phyloP scores from a whole-genome alignment of 2,329 filamentous ascomycete genomes.

The Penicillium oxalicum region DNA sequence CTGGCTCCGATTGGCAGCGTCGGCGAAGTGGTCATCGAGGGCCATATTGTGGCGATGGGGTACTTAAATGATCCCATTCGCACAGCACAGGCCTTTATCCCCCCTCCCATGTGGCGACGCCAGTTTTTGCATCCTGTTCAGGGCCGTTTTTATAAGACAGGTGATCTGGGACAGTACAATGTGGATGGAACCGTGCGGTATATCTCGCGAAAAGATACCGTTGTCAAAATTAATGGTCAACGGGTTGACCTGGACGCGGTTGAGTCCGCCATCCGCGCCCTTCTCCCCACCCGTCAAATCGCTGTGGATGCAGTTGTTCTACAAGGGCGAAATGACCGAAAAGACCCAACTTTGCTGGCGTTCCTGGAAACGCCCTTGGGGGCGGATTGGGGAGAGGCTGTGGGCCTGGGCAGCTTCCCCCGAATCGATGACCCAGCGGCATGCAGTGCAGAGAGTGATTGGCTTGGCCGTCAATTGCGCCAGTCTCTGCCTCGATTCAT shows the following conservation, averaged over 20 bases:
- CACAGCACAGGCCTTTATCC: background rate
- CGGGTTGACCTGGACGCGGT: background rate
- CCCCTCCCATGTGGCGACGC: background rate
- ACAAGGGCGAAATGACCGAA: too few species aligned
- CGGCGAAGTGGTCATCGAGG: background rate
- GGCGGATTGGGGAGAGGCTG: too few species aligned
- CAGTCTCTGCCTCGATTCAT: background rate
- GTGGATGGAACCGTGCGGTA: background rate
- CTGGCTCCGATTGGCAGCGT: background rate
- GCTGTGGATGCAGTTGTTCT: background rate
- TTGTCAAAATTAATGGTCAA: background rate
- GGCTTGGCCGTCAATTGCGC: background rate
- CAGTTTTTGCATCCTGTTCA: background rate
- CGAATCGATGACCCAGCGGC: background rate
- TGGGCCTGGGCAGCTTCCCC: too few species aligned
- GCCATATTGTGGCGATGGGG: background rate
- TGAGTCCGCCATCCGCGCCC: background rate
- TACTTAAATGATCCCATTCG: conserved; percentile 10
- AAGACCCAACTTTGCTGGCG: too few species aligned
- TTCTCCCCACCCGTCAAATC: background rate
- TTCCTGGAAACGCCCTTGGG: too few species aligned
- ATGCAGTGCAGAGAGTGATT: background rate
- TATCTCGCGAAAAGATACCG: background rate
- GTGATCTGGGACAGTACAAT: background rate
- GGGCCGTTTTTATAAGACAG: background rate